phyloP scores from a whole-genome alignment of 2,329 filamentous ascomycete species.

The Herpotrichia juniperi region DNA sequence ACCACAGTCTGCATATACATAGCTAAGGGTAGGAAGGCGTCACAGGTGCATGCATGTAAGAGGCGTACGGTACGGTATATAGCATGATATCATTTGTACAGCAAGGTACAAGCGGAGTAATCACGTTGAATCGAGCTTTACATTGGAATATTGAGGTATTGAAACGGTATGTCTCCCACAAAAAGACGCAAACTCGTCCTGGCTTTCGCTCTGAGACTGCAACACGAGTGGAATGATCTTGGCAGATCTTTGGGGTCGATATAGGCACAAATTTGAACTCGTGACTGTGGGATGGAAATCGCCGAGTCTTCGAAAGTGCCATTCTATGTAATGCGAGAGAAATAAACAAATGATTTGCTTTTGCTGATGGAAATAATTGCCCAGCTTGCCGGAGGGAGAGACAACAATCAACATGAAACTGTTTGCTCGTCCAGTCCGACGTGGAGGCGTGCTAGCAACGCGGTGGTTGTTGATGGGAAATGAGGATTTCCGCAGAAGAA shows the following conservation, averaged over 20 bases:
- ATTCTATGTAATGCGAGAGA: slow-evolving; percentile 22
- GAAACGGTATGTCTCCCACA: slow-evolving; percentile 70
- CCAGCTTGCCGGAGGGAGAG: neutral
- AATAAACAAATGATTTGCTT: neutral
- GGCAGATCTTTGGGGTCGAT: slow-evolving; percentile 78
- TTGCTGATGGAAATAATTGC: too few species aligned
- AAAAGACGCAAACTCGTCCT: slow-evolving; percentile 89
- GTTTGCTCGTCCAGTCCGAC: neutral
- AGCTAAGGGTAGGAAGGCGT: slow-evolving; percentile 2
- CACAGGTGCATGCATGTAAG: neutral
- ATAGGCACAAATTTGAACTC: slow-evolving; percentile 90
- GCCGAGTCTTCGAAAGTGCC: slow-evolving; percentile 95
- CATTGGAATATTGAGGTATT: neutral
- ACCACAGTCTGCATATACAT: slow-evolving; percentile 1
- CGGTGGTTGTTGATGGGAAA: neutral
- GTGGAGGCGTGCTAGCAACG: neutral
- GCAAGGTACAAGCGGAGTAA: too few species aligned
- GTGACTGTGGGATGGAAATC: slow-evolving; percentile 71
- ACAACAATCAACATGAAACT: neutral
- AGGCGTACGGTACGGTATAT: too few species aligned
- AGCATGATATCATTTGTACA: too few species aligned
- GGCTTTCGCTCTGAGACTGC: slow-evolving; percentile 77
- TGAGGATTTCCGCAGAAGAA: neutral
- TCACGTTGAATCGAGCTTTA: neutral
- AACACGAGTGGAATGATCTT: slow-evolving; percentile 94